phyloP scores from a whole-genome alignment of 2,329 filamentous ascomycete genomes.

The Xylaria digitata region DNA sequence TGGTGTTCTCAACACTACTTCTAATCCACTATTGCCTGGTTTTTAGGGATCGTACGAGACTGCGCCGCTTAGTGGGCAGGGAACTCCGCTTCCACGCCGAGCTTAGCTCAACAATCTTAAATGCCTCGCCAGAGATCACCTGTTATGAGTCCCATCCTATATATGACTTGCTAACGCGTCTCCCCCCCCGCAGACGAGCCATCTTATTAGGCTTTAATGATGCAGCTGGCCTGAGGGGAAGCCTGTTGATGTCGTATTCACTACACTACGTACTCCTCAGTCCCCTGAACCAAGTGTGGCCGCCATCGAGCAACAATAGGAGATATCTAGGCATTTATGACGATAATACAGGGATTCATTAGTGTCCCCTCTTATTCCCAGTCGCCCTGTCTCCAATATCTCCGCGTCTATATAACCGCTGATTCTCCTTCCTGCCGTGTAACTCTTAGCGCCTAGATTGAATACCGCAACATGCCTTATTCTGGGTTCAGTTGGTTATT shows the following conservation, averaged over 20 bases:
- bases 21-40: neutral
- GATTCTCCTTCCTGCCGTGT: constrained; percentile 34
- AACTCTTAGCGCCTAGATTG: constrained; percentile 19
- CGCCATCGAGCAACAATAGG: constrained; percentile 13
- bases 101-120: constrained; percentile 14
- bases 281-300: constrained; percentile 17
- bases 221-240: constrained; percentile 45
- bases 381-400: constrained; percentile 12
- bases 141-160: constrained; percentile 18
- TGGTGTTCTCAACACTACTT: constrained; percentile 11
- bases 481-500: constrained; percentile 8
- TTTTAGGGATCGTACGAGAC: constrained; percentile 19
- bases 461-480: constrained; percentile 10
- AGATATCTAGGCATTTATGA: constrained; percentile 11
- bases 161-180: constrained; percentile 1
- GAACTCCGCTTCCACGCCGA: constrained; percentile 12
- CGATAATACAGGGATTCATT: constrained; percentile 9
- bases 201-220: constrained; percentile 37
- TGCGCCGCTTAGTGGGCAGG: constrained; percentile 11
- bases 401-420: constrained; percentile 34
- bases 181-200: constrained; percentile 34
- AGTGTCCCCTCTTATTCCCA: neutral
- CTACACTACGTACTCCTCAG: constrained; percentile 28
- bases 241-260: constrained; percentile 45
- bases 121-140: constrained; percentile 17